Conservation (phyloP, 495 filamentous ascomycete genomes). For the Lasiosphaeriaceae sp. region DNA sequence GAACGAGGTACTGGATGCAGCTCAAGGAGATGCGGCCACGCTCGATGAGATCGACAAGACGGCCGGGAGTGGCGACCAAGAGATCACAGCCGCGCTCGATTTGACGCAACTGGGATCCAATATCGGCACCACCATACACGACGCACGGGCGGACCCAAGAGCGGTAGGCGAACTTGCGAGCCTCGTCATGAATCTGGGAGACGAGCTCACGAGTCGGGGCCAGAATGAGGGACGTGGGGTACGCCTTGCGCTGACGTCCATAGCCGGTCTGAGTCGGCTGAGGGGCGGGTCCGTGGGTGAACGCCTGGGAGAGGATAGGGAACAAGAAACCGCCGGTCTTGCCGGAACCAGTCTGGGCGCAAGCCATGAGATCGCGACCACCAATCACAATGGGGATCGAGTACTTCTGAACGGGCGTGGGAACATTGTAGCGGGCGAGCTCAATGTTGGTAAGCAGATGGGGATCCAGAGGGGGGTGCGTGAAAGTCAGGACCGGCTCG, state of each 20-base stretch:
- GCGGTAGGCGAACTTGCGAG: slow-evolving; percentile 96
- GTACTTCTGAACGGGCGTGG: slow-evolving; percentile 97
- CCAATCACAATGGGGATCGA: slow-evolving; percentile 96
- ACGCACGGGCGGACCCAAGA: slow-evolving; percentile 98
- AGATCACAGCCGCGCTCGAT: slow-evolving; percentile 98
- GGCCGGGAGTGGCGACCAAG: slow-evolving; percentile 92
- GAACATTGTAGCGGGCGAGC: slow-evolving; percentile 86
- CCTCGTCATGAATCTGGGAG: slow-evolving; percentile 96
- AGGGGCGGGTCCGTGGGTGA: slow-evolving; percentile 75
- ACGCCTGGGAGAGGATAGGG: slow-evolving; percentile 95
- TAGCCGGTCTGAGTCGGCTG: slow-evolving; percentile 62
- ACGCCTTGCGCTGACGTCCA: slow-evolving; percentile 86
- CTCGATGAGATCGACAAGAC: slow-evolving; percentile 96
- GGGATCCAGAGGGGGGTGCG: slow-evolving; percentile 88
- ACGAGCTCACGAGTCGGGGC: slow-evolving; percentile 97
- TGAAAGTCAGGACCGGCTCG: slow-evolving; percentile 85
- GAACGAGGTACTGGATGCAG: slow-evolving; percentile 98
- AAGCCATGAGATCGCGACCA: slow-evolving; percentile 97
- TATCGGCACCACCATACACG: slow-evolving; percentile 98
- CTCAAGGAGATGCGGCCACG: slow-evolving; percentile 93
- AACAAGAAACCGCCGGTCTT: slow-evolving; percentile 99
- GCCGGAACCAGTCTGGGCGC: slow-evolving; percentile 97
- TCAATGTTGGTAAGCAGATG: slow-evolving; percentile 89
- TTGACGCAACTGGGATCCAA: slow-evolving; percentile 91
- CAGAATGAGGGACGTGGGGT: slow-evolving; percentile 90